Conservation (phyloP, 2,329 filamentous ascomycete species). For the Bipolaris cookei region DNA sequence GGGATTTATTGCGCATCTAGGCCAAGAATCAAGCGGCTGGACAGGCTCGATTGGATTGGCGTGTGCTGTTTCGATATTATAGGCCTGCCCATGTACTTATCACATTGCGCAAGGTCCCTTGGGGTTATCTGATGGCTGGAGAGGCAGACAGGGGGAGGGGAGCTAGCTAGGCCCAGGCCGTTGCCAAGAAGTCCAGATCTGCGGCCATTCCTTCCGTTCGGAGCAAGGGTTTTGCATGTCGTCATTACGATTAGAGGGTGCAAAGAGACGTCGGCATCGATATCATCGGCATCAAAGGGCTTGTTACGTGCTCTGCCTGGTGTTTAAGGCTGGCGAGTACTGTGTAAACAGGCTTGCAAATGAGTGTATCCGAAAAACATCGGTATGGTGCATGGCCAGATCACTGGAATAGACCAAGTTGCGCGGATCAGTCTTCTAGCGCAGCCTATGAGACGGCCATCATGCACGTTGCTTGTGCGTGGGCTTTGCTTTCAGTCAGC, state of each 20-base stretch:
- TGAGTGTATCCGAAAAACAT: neutral
- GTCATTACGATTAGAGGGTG: slow-evolving; percentile 17
- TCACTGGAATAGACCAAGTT: neutral
- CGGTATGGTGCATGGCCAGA: neutral
- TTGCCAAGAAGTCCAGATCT: slow-evolving; percentile 33
- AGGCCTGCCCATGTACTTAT: neutral
- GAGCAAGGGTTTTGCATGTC: slow-evolving; percentile 18
- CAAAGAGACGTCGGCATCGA: neutral
- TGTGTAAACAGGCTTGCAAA: neutral
- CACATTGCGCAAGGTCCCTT: slow-evolving; percentile 7
- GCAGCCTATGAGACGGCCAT: slow-evolving; percentile 3
- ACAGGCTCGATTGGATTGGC: neutral
- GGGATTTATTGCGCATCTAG: neutral
- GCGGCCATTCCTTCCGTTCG: slow-evolving; percentile 10
- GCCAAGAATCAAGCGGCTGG: neutral
- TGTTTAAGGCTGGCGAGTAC: neutral
- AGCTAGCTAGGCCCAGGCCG: slow-evolving; percentile 27
- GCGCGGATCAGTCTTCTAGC: slow-evolving; percentile 2
- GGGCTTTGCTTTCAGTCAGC: too few species aligned
- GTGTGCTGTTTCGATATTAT: slow-evolving; percentile 11
- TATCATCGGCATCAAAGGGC: neutral
- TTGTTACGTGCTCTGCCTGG: neutral
- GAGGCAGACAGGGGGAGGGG: slow-evolving; percentile 8
- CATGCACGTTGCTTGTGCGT: slow-evolving; percentile 4
- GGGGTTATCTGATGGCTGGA: slow-evolving; percentile 4